Evolutionary conservation across 2,329 filamentous ascomycete genomes (phyloP).

Genomic region (Penicillium janthinellum): DNA sequence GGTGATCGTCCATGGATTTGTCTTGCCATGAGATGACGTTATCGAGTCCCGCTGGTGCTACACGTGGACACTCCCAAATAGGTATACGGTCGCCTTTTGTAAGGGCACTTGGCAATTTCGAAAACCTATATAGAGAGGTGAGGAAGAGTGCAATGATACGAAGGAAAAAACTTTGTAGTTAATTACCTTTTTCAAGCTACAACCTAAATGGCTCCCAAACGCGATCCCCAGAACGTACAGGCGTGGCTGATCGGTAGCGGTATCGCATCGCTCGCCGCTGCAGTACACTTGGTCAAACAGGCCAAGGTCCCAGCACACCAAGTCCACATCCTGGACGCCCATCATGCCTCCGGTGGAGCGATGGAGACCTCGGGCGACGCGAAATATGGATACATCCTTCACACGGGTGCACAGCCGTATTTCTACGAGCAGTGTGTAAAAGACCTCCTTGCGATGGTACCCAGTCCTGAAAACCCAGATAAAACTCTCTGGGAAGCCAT

Average conservation of each 20-base stretch:
- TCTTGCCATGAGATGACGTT: too few relatives aligned
- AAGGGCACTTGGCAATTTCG: too few relatives aligned
- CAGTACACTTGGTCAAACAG: slow-evolving; percentile 41
- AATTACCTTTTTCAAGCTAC: neutral
- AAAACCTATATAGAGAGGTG: too few relatives aligned
- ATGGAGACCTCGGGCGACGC: slow-evolving; percentile 32
- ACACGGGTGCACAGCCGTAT: slow-evolving; percentile 37
- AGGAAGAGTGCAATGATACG: too few relatives aligned
- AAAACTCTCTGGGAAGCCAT: slow-evolving; percentile 1
- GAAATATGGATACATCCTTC: slow-evolving; percentile 38
- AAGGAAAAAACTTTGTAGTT: too few relatives aligned
- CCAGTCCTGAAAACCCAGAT: slow-evolving; percentile 18
- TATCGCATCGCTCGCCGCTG: slow-evolving; percentile 40
- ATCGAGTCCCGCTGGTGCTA: too few relatives aligned
- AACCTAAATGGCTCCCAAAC: neutral
- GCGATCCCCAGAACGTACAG: slow-evolving; percentile 9
- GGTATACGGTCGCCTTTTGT: too few relatives aligned
- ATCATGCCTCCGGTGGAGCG: slow-evolving; percentile 34
- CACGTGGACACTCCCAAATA: too few relatives aligned
- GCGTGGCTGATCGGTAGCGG: slow-evolving; percentile 44
- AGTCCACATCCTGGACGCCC: slow-evolving; percentile 41
- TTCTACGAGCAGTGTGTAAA: slow-evolving; percentile 39
- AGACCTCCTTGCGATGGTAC: slow-evolving; percentile 36
- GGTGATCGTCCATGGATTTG: too few relatives aligned
- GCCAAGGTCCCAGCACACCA: slow-evolving; percentile 35